These are phyloP conservation scores for Trypethelium eluteriae DNA, from an alignment of 495 filamentous ascomycete species.

Conservation along the genomic window DNA sequence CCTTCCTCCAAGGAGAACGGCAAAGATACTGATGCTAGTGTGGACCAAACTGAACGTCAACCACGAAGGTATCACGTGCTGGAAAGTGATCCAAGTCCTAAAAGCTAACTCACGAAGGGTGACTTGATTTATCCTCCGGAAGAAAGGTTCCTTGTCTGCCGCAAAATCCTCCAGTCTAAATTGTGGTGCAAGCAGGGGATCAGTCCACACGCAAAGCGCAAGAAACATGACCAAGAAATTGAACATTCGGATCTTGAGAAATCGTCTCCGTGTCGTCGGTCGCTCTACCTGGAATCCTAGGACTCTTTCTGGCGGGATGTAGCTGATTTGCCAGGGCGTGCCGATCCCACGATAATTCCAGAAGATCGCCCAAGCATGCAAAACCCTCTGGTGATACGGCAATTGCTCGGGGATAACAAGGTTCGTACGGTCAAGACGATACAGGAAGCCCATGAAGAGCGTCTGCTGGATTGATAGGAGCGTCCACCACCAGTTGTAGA, in stretches of 20 bases:
- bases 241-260: not conserved
- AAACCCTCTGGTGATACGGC: not conserved
- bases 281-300: not conserved
- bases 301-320: constrained; percentile 2
- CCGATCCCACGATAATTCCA: constrained; percentile 5
- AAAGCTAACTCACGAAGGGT: not conserved
- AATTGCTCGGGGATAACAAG: not conserved
- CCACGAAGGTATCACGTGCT: not conserved
- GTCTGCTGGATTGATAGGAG: not conserved
- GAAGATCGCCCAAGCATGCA: not conserved
- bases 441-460: not conserved
- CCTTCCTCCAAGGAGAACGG: not conserved
- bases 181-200: not conserved
- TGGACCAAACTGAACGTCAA: not conserved
- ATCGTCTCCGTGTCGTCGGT: not conserved
- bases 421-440: not conserved
- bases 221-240: not conserved
- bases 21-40: not conserved
- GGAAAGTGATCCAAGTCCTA: not conserved
- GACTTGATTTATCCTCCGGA: not conserved
- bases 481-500: not conserved
- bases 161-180: not conserved
- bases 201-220: not conserved
- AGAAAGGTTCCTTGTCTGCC: not conserved
- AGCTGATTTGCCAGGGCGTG: not conserved